Percentiles rank a stretch among this genome's conserved stretches.
Conservation (phyloP, 2,329 filamentous ascomycete genomes). For the Microcyclospora tardicrescens region DNA sequence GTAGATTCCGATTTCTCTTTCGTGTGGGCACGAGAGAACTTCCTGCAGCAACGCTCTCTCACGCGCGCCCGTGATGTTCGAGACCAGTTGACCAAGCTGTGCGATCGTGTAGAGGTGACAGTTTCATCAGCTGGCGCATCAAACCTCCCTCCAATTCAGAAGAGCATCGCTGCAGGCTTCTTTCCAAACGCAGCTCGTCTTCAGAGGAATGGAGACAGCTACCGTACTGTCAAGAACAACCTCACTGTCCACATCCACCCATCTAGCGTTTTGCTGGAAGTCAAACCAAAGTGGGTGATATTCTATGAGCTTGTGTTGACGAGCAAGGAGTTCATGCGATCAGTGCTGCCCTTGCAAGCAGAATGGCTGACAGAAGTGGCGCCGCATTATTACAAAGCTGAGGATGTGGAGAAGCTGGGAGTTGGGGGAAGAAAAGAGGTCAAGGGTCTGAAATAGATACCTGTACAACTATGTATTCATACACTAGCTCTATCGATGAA, state of each 20-base stretch:
- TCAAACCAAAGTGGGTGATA: constrained; percentile 73
- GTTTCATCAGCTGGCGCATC: constrained; percentile 49
- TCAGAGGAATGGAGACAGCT: constrained; percentile 71
- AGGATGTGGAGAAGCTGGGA: constrained; percentile 71
- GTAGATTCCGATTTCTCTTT: constrained; percentile 79
- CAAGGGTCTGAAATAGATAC: too few relatives aligned
- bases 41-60: constrained; percentile 79
- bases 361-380: constrained; percentile 82
- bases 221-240: constrained; percentile 83
- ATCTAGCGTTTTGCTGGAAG: constrained; percentile 64
- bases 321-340: constrained; percentile 85
- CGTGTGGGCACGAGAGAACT: constrained; percentile 86
- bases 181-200: constrained; percentile 84
- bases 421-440: constrained; percentile 24
- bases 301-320: constrained; percentile 77
- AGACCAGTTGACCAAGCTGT: constrained; percentile 82
- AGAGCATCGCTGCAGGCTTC: constrained; percentile 81
- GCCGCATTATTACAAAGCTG: constrained; percentile 88
- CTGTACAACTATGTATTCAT: too few relatives aligned
- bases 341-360: constrained; percentile 69
- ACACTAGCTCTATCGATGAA: too few relatives aligned
- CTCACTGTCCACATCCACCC: constrained; percentile 88
- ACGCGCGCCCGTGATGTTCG: constrained; percentile 81
- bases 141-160: constrained; percentile 69
- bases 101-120: constrained; percentile 80